These are phyloP conservation scores for Monilinia fructigena DNA, from an alignment of 2,329 filamentous ascomycete species.

Conservation along the genomic window DNA sequence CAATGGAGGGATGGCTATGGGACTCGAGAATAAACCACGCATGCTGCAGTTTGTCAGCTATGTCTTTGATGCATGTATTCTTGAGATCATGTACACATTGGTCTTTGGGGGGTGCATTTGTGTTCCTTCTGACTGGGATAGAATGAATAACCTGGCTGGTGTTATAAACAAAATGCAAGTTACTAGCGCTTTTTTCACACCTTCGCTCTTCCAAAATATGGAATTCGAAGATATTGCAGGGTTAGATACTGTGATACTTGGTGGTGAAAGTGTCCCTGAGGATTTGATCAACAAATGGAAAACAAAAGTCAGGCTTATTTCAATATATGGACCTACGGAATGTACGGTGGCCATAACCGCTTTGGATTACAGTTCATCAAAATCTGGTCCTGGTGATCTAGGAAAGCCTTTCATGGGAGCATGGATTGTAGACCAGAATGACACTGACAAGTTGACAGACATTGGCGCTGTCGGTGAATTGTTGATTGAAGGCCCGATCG, in stretches of 20 bases:
- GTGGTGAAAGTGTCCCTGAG: background rate
- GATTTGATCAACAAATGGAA: slow-evolving; percentile 31
- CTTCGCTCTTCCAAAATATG: slow-evolving; percentile 12
- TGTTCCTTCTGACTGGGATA: slow-evolving; percentile 43
- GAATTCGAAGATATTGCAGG: background rate
- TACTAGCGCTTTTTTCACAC: slow-evolving; percentile 32
- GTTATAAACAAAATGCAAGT: slow-evolving; percentile 30
- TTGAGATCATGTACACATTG: slow-evolving; percentile 23
- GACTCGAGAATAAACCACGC: slow-evolving; percentile 11
- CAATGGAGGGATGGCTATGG: background rate
- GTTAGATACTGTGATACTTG: background rate
- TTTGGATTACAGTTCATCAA: background rate
- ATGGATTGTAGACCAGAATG: slow-evolving; percentile 42
- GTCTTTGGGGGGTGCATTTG: slow-evolving; percentile 44
- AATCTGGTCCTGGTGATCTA: background rate
- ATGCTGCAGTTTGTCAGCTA: slow-evolving; percentile 23
- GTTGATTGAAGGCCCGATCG: slow-evolving; percentile 51
- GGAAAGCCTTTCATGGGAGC: background rate
- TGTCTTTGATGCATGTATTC: slow-evolving; percentile 25
- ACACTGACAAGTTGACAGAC: slow-evolving; percentile 29
- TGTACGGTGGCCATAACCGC: slow-evolving; percentile 26
- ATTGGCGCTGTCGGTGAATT: slow-evolving; percentile 35
- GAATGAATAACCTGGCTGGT: slow-evolving; percentile 42
- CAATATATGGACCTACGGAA: slow-evolving; percentile 14
- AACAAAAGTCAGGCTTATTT: background rate